Evolutionary conservation across 1,139 yeast genomes (phyloP), one percentile per base, ranked within the genome.

Genomic region (Chernovozyma aurita): DNA sequence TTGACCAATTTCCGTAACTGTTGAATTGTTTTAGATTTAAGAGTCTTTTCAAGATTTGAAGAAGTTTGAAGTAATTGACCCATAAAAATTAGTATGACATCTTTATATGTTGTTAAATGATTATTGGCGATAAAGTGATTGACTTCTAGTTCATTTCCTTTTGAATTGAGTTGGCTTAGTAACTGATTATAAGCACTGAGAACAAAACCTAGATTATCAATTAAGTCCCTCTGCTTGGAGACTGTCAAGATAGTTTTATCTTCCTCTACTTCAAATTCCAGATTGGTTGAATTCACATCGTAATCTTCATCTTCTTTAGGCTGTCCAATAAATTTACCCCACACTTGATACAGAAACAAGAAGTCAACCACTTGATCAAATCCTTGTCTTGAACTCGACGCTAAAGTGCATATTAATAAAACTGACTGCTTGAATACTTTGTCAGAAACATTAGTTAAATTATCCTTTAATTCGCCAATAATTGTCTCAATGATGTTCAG

Each of bases 11-110:
- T 75, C 1, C 77, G 66, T 39, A 88, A 68, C 37, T 84, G 86
- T 35, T 76, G 76, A 26, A 85, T 66, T 1, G 90, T 76, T 34
- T 82, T 63, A 30, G 83, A 71, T 48, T 88, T 74, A 36, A 88
- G 65, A 0, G 87, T 74, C 18, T 79, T 78, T 47, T 85, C 95
- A 26, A 76, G 59, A 36, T 69, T 69, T 0, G 95, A 78, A 0
- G 86, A 70, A 0, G 82, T 72, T 55, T 81, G 77, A 36, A 88
- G 66, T 3, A 85, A 67, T 52, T 77, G 83, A 12, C 87, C 78
- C 45, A 85, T 57, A 34, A 81, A 65, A 37, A 80, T 75, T 29
- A 86, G 61, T 15, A 88, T 61, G 34, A 77, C 77, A 48, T 87
- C 95, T 49, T 85, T 84, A 52, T 63, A 73, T 1, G 37, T 26